Evolutionary conservation across 495 filamentous ascomycete genomes (phyloP), one percentile per base, ranked within the genome.

Genomic region (Xylaria acuta): DNA sequence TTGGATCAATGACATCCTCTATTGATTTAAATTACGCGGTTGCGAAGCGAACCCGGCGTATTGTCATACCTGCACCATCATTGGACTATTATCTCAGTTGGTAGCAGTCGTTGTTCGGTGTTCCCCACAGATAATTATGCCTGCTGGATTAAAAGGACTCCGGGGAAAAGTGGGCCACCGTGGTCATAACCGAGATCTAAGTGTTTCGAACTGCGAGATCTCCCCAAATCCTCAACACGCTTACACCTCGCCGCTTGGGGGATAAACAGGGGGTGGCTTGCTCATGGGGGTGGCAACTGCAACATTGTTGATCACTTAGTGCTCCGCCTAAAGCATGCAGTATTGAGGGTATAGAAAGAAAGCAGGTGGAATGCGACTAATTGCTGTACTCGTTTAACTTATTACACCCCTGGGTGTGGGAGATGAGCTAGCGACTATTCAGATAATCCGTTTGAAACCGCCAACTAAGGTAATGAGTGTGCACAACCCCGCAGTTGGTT

Each of bases 121-220:
- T n/a, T n/a, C n/a, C n/a, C n/a, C n/a, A n/a, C n/a, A n/a, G n/a
- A n/a, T n/a, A n/a, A n/a, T n/a, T n/a, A n/a, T n/a, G n/a, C n/a
- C n/a, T n/a, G n/a, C n/a, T n/a, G n/a, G n/a, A n/a, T n/a, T n/a
- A n/a, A n/a, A n/a, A n/a, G n/a, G n/a, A n/a, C n/a, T 34, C 41
- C 32, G 32, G 64, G 64, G 20, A 22, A 53, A 40, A 25, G 30
- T 25, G 64, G 64, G n/a, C 6, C 47, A 67, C 4, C 30, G 20
- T 40, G 32, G 40, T 67, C 43, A 36, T 54, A 14, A 25, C 32
- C 38, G 32, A 53, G 43, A 65, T 47, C 34, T 53, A 49, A 49
- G 47, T 58, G 65, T 68, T 58, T 56, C 43, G 38, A 68, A 54
- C 30, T 41, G 47, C 49, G 14, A 68, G 38, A 58, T 41, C 51